Evolutionary conservation across 2,329 filamentous ascomycete species (phyloP).

Genomic region (Beauveria bassiana): DNA sequence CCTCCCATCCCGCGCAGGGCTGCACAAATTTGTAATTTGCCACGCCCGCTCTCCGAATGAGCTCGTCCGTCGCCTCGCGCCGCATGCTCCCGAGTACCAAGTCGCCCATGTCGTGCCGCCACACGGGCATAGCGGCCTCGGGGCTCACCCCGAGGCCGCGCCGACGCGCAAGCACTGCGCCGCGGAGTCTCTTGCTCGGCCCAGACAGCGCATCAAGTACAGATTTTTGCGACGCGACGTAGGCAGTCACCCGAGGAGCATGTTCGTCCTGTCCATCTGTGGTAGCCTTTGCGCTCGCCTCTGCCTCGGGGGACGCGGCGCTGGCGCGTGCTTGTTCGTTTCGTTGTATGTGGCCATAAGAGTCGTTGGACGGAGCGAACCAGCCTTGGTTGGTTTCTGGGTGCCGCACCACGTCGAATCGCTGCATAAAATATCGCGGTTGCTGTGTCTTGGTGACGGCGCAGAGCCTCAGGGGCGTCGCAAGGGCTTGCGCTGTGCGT

Average conservation of each 20-base stretch:
- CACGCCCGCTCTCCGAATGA: conserved; percentile 32
- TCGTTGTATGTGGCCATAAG: conserved; percentile 20
- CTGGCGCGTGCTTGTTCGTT: not conserved
- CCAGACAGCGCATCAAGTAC: conserved; percentile 21
- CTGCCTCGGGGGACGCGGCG: not conserved
- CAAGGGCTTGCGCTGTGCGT: conserved; percentile 50
- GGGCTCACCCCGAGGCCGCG: conserved; percentile 3
- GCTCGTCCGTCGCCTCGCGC: conserved; percentile 34
- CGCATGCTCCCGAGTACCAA: conserved; percentile 45
- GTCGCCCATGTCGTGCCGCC: conserved; percentile 49
- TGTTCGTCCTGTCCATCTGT: not conserved
- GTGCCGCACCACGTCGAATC: conserved; percentile 49
- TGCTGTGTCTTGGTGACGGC: conserved; percentile 37
- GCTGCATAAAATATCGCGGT: conserved; percentile 56
- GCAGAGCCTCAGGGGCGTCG: conserved; percentile 52
- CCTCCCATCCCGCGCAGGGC: conserved; percentile 36
- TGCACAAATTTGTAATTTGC: conserved; percentile 31
- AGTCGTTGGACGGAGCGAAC: conserved; percentile 44
- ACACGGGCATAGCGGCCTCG: conserved; percentile 22
- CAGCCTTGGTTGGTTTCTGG: conserved; percentile 45
- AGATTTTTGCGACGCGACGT: conserved; percentile 18
- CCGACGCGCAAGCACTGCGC: conserved; percentile 13
- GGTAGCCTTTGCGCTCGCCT: not conserved
- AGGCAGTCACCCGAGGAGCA: conserved; percentile 13
- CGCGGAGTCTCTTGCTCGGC: conserved; percentile 12